phyloP scores from a whole-genome alignment of 2,329 filamentous ascomycete genomes.

The Colletotrichum higginsianum region DNA sequence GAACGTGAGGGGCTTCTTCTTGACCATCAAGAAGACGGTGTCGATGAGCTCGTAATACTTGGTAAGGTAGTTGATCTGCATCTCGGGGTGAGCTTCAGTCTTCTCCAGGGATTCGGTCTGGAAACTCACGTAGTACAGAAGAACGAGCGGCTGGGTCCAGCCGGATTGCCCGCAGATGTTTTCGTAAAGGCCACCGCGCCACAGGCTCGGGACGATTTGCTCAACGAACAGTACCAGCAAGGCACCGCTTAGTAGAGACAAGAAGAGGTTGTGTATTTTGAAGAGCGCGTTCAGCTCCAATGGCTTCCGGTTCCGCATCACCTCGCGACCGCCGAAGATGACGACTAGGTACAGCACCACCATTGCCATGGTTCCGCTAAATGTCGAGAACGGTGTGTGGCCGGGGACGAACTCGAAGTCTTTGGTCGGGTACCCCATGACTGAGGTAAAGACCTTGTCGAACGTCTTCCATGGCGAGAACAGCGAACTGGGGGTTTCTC shows the following conservation, averaged over 20 bases:
- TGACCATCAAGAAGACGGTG: conserved; percentile 90
- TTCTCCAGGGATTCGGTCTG: neutral
- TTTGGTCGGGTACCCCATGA: conserved; percentile 82
- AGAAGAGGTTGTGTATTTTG: conserved; percentile 90
- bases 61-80: conserved; percentile 88
- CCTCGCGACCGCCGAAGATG: conserved; percentile 86
- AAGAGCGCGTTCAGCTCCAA: conserved; percentile 85
- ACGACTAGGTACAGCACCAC: conserved; percentile 85
- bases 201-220: conserved; percentile 83
- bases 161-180: conserved; percentile 81
- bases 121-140: conserved; percentile 85
- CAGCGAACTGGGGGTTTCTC: conserved; percentile 60
- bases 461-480: conserved; percentile 82
- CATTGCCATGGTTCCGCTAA: conserved; percentile 78
- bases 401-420: conserved; percentile 83
- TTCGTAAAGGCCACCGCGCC: conserved; percentile 81
- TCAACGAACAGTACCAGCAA: conserved; percentile 84
- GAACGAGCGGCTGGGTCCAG: conserved; percentile 87
- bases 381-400: conserved; percentile 84
- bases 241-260: conserved; percentile 81
- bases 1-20: conserved; percentile 96
- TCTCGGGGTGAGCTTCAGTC: conserved; percentile 51
- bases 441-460: conserved; percentile 78
- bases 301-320: conserved; percentile 83
- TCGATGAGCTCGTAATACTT: conserved; percentile 92